These are phyloP conservation scores for Phytomonas sp. DNA, from an alignment of 208 protist species.

Conservation along the genomic window DNA sequence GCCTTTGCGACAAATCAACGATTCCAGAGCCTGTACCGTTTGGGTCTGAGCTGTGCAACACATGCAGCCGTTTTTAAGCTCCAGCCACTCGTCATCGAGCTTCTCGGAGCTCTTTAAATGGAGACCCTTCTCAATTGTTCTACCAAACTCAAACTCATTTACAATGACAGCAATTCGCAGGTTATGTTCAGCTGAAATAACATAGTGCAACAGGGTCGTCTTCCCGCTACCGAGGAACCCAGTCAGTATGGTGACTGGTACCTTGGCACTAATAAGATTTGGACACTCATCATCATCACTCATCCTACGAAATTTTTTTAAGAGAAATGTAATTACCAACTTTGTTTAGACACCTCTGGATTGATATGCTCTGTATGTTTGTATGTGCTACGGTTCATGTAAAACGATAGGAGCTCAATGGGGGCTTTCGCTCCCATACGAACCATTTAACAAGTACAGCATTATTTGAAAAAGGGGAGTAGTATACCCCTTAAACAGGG, in stretches of 20 bases:
- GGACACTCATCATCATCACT: slow-evolving; percentile 77
- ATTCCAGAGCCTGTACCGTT: slow-evolving; percentile 79
- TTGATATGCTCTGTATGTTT: not conserved
- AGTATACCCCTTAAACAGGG: not conserved
- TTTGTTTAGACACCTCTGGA: not conserved
- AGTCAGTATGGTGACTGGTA: slow-evolving; percentile 90
- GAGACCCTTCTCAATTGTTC: slow-evolving; percentile 87
- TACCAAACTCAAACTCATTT: slow-evolving; percentile 91
- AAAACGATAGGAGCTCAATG: not conserved
- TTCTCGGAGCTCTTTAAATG: slow-evolving; percentile 87
- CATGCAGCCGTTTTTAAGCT: slow-evolving; percentile 94
- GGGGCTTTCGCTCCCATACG: not conserved
- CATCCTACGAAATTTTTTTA: slow-evolving; percentile 11
- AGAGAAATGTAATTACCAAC: not conserved
- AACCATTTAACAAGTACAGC: not conserved
- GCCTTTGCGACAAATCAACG: slow-evolving; percentile 70
- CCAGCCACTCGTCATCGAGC: slow-evolving; percentile 92
- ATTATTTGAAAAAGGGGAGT: not conserved
- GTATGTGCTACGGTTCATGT: not conserved
- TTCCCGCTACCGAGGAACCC: slow-evolving; percentile 93
- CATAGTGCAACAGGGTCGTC: slow-evolving; percentile 90
- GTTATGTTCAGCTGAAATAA: slow-evolving; percentile 83
- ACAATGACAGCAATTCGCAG: slow-evolving; percentile 92
- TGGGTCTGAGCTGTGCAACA: slow-evolving; percentile 91
- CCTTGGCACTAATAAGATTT: slow-evolving; percentile 60